Conservation (phyloP, 2,329 filamentous ascomycete species). For the Aspergillus jensenii region DNA sequence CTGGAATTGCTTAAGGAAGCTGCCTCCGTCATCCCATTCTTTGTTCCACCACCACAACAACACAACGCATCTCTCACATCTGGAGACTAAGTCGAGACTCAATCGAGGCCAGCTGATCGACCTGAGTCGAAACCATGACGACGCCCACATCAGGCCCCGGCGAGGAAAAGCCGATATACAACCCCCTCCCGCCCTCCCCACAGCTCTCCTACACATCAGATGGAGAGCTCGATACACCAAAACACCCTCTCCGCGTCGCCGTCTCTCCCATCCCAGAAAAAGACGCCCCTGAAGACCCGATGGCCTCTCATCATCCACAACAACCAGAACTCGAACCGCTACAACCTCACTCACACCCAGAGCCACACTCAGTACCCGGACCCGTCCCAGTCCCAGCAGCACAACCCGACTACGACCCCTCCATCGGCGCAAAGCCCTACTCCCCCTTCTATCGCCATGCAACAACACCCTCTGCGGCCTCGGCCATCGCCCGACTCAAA, state of each 20-base stretch:
- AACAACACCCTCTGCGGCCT: constrained; percentile 26
- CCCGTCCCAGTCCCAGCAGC: background rate
- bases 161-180: background rate
- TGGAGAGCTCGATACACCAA: too few relatives aligned
- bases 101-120: too few relatives aligned
- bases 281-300: background rate
- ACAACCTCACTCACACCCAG: background rate
- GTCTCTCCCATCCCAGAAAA: background rate
- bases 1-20: background rate
- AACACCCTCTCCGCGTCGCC: background rate
- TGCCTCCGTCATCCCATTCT: background rate
- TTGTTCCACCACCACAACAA: too few relatives aligned
- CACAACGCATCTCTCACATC: too few relatives aligned
- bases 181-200: background rate
- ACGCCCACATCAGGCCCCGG: background rate
- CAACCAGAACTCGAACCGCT: background rate
- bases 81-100: too few relatives aligned
- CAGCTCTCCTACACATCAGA: background rate
- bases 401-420: constrained; percentile 38
- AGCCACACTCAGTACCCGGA: background rate
- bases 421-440: constrained; percentile 39
- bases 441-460: constrained; percentile 48
- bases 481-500: constrained; percentile 27
- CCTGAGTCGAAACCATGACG: background rate
- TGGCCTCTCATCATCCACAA: background rate